Evolutionary conservation across 768 basidiomycete species (phyloP), one percentile per base, ranked within the genome.

Genomic region (Boletus rufocinnamomeus): DNA sequence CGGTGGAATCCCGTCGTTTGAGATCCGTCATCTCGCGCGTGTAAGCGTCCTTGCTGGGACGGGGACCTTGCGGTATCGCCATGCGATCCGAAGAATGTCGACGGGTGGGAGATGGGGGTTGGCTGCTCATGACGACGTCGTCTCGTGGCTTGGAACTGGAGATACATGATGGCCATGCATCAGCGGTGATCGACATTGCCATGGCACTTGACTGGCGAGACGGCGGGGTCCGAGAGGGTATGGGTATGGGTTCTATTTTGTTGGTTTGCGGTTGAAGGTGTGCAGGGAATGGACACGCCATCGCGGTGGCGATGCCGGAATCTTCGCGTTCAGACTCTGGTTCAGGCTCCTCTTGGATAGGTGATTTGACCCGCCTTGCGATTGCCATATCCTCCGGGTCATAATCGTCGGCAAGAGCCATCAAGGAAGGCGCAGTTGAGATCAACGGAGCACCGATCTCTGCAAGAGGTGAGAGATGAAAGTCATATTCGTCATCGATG

Each of bases 391-490:
- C 67, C 7, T 74, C 73, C 4, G 40, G 67, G 37, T 74, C 73
- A 48, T 28, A 63, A 47, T 73, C 72, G 7, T 73, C 73, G 21
- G 55, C 57, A 37, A 73, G 69, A 10, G 72, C 71, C 54, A 59
- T 64, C 37, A 73, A 58, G 32, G 69, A 72, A 46, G 69, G 72
- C 2, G 70, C 62, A 0, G 71, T 65, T 0, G 72, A 73, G 35
- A 64, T 43, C 59, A 74, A 47, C 2, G 73, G 69, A 21, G 54
- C 64, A 21, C 62, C 30, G 21, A 66, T 50, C 55, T 73, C 73
- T 52, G 51, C 21, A 7, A 73, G 73, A 59, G 72, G 72, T 11
- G 72, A 73, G 13, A 73, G 69, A 50, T 68, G 72, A 43, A 74
- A 59, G 17, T 74, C 64, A 41, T 46, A 48, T 8, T 73, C 67